A percentile compares a stretch with the other conserved stretches of the same genome.
These are phyloP conservation scores for Rhynchosporium secalis DNA, from an alignment of 2,329 filamentous ascomycete species.

Conservation along the genomic window DNA sequence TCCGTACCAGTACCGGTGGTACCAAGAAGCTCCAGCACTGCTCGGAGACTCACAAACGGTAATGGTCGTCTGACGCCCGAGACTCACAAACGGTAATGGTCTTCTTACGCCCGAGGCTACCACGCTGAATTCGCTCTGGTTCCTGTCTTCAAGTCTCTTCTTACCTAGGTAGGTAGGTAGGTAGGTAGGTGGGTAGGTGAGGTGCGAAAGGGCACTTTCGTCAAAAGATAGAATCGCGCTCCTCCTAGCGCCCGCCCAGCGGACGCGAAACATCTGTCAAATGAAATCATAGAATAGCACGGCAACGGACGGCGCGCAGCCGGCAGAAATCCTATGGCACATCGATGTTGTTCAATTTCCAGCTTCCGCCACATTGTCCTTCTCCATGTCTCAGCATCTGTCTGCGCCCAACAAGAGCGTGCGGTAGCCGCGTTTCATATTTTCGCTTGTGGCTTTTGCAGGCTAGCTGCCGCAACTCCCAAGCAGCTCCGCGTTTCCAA, in stretches of 20 bases:
- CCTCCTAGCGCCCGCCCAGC: constrained; percentile 1
- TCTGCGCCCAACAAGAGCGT: constrained; percentile 3
- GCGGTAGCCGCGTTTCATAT: constrained; percentile 21
- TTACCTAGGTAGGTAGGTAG: no score
- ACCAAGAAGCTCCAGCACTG: no score
- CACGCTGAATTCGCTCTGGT: no score
- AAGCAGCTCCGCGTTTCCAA: constrained; percentile 18
- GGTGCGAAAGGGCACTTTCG: no score
- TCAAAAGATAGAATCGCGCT: neutral
- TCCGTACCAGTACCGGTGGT: no score
- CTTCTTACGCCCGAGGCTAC: no score
- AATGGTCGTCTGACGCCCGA: no score
- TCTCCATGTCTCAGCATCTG: constrained; percentile 12
- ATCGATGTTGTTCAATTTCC: neutral
- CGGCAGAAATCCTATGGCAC: neutral
- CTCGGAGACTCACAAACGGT: no score
- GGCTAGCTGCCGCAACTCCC: constrained; percentile 16
- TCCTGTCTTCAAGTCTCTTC: no score
- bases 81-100: no score
- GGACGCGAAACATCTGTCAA: constrained; percentile 2
- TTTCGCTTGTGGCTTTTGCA: constrained; percentile 15
- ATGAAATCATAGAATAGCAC: neutral
- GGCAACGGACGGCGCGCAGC: no score
- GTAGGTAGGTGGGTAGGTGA: no score
- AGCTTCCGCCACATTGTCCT: constrained; percentile 2